These are phyloP conservation scores for Lathyrus tuberosus DNA, from an alignment of 306 rosid species.

Conservation along the genomic window DNA sequence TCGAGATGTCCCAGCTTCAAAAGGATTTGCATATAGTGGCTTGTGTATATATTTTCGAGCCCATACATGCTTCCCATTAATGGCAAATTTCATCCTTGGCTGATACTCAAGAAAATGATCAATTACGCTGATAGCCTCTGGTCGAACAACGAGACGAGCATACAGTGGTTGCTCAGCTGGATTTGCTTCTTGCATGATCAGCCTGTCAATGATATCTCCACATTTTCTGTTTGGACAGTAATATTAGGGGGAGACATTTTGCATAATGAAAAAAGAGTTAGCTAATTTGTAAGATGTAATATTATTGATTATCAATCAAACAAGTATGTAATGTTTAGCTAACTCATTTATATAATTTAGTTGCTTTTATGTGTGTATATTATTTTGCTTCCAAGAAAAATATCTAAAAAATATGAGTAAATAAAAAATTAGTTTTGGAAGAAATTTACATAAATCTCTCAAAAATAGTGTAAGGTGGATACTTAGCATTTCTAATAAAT, in stretches of 20 bases:
- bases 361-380: too few relatives aligned
- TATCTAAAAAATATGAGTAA: too few relatives aligned
- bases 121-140: slow-evolving; percentile 8
- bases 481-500: too few relatives aligned
- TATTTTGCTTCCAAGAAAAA: too few relatives aligned
- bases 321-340: neutral
- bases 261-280: neutral
- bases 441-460: too few relatives aligned
- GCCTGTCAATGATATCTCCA: slow-evolving; percentile 38
- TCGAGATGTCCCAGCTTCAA: slow-evolving; percentile 1
- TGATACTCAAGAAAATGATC: slow-evolving; percentile 40
- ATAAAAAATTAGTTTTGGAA: too few relatives aligned
- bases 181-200: slow-evolving; percentile 59
- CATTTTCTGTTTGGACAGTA: slow-evolving; percentile 40
- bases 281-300: neutral
- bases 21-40: neutral
- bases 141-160: slow-evolving; percentile 59
- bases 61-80: slow-evolving; percentile 77
- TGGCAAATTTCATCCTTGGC: slow-evolving; percentile 49
- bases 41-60: slow-evolving; percentile 58
- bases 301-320: neutral
- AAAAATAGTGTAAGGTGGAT: too few relatives aligned
- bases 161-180: slow-evolving; percentile 53
- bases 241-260: neutral
- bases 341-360: too few relatives aligned